phyloP scores from a whole-genome alignment of 1,284 basidiomycete species.

The Ustilago shanxiensis region DNA sequence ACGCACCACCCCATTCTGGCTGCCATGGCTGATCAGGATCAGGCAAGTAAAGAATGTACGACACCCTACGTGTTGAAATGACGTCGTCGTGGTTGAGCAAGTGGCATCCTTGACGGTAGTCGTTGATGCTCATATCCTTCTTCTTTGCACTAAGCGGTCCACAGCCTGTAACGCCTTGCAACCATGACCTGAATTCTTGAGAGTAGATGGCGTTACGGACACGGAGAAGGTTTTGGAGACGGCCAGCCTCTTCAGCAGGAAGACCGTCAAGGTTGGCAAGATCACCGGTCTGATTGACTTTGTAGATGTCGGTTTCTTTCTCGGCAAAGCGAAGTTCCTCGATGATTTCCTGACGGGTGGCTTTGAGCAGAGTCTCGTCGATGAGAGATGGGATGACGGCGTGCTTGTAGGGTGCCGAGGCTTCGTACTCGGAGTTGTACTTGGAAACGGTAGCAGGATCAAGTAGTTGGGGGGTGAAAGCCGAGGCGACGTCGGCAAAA shows the following conservation, averaged over 20 bases:
- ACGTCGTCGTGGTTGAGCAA: conserved; percentile 84
- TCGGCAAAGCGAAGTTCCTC: conserved; percentile 89
- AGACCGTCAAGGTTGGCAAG: conserved; percentile 91
- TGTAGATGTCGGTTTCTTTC: conserved; percentile 99
- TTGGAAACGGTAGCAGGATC: conserved; percentile 27
- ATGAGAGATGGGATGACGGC: conserved; percentile 85
- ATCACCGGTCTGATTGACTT: conserved; percentile 98
- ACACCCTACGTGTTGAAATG: conserved; percentile 92
- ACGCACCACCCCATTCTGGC: conserved; percentile 87
- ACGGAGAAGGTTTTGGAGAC: conserved; percentile 72
- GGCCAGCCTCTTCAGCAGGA: conserved; percentile 57
- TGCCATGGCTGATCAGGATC: conserved; percentile 81
- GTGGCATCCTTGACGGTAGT: conserved; percentile 87
- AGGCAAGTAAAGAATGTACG: conserved; percentile 97
- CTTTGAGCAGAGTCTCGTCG: conserved; percentile 82
- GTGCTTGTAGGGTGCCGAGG: conserved; percentile 81
- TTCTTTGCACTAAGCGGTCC: conserved; percentile 89
- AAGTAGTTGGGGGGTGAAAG: conserved; percentile 56
- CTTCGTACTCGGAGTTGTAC: conserved; percentile 53
- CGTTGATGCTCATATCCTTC: conserved; percentile 95
- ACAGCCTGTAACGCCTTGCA: conserved; percentile 90
- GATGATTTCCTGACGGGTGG: conserved; percentile 84
- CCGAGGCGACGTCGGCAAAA: conserved; percentile 27
- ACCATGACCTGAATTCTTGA: conserved; percentile 82
- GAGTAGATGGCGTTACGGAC: conserved; percentile 96